Evolutionary conservation across 441 rosid species (phyloP).

Genomic region (Populus hybrid): DNA sequence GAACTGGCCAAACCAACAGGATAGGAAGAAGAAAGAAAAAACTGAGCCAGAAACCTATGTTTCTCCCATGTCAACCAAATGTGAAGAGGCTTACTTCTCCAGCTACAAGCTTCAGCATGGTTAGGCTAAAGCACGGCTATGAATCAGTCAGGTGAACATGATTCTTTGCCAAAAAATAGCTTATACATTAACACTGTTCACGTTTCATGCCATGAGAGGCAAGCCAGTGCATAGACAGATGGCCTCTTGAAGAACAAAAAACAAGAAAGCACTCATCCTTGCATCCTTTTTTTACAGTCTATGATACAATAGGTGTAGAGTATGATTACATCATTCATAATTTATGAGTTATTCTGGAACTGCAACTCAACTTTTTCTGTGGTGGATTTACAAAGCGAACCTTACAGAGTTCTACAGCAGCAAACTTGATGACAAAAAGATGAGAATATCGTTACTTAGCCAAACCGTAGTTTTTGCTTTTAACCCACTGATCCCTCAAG

Average conservation of each 20-base stretch:
- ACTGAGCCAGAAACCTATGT: not conserved
- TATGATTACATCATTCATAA: not conserved
- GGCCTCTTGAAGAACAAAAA: not conserved
- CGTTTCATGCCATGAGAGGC: not conserved
- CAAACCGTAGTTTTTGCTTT: constrained; percentile 9
- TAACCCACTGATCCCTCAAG: constrained; percentile 96
- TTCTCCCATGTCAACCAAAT: not conserved
- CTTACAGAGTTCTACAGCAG: not conserved
- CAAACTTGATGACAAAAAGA: not conserved
- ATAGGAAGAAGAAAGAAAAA: not conserved
- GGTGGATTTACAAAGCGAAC: constrained; percentile 14
- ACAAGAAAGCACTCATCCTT: not conserved
- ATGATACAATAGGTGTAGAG: not conserved
- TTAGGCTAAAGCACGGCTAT: not conserved
- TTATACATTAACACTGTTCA: not conserved
- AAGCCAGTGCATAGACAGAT: not conserved
- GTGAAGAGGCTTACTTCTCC: not conserved
- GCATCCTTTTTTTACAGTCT: not conserved
- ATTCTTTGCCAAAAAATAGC: not conserved
- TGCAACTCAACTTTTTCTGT: not conserved
- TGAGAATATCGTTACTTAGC: not conserved
- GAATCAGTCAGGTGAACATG: not conserved
- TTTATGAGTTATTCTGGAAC: not conserved
- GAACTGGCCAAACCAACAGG: not conserved
- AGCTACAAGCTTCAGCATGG: not conserved